Conservation (phyloP, 2,329 filamentous ascomycete genomes). For the Talaromyces sp. region DNA sequence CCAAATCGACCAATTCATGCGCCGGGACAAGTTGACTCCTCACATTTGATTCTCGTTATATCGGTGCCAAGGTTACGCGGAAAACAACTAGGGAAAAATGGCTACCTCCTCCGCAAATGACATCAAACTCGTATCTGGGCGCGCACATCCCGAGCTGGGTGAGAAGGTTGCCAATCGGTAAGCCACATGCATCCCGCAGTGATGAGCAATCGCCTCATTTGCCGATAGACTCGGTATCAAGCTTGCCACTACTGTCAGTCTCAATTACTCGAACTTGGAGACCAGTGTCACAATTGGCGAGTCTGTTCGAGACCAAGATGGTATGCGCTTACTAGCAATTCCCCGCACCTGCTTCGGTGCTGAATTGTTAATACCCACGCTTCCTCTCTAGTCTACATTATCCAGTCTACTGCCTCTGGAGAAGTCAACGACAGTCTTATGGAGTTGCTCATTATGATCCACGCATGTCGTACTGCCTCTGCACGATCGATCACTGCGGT, state of each 20-base stretch:
- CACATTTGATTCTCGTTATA: neutral
- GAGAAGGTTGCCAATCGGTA: conserved; percentile 64
- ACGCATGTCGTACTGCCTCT: conserved; percentile 79
- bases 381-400: conserved; percentile 68
- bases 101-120: conserved; percentile 44
- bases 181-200: conserved; percentile 12
- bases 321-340: conserved; percentile 37
- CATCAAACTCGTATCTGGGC: conserved; percentile 69
- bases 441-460: conserved; percentile 97
- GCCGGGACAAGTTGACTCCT: neutral
- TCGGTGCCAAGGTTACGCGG: neutral
- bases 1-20: neutral
- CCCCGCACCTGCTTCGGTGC: neutral
- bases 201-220: neutral
- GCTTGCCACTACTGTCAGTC: conserved; percentile 62
- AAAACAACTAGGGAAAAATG: neutral
- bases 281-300: conserved; percentile 80
- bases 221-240: conserved; percentile 57
- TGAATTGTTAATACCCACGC: conserved; percentile 4
- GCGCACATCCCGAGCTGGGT: conserved; percentile 67
- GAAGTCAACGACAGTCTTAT: conserved; percentile 97
- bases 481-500: conserved; percentile 92
- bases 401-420: conserved; percentile 89
- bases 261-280: conserved; percentile 61
- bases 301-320: conserved; percentile 93